Percentiles rank a stretch among this genome's conserved stretches.
phyloP scores from a whole-genome alignment of 148 eudicot genomes.

The Rhododendron kiyosumense region DNA sequence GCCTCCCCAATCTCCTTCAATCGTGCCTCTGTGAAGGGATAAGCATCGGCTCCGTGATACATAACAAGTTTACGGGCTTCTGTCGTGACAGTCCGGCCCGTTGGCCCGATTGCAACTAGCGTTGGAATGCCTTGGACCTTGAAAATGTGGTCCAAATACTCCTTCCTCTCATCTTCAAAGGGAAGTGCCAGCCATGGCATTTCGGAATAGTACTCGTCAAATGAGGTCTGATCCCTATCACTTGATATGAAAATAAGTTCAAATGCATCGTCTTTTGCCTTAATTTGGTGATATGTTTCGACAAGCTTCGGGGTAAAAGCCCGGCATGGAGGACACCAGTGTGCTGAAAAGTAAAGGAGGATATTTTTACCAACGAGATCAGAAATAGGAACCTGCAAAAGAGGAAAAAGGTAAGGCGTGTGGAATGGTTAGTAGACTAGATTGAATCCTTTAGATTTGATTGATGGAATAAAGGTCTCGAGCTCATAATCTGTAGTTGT shows the following conservation, averaged over 20 bases:
- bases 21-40: constrained; percentile 54
- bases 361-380: constrained; percentile 50
- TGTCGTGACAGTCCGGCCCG: constrained; percentile 41
- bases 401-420: background rate
- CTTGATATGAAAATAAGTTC: constrained; percentile 24
- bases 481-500: background rate
- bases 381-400: constrained; percentile 43
- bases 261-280: constrained; percentile 40
- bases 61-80: constrained; percentile 32
- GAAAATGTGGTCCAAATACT: constrained; percentile 31
- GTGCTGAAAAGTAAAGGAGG: constrained; percentile 58
- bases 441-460: background rate
- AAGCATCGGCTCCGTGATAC: constrained; percentile 47
- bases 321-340: constrained; percentile 65
- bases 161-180: constrained; percentile 33
- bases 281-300: constrained; percentile 43
- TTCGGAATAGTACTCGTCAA: background rate
- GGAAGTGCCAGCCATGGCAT: constrained; percentile 9
- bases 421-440: background rate
- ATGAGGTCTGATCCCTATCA: background rate
- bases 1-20: constrained; percentile 27
- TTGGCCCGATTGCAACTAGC: constrained; percentile 46
- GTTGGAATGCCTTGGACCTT: constrained; percentile 47
- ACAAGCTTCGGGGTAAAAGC: constrained; percentile 49
- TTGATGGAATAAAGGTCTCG: background rate